These are phyloP conservation scores for Suillus spraguei DNA, from an alignment of 768 basidiomycete genomes.

Conservation along the genomic window DNA sequence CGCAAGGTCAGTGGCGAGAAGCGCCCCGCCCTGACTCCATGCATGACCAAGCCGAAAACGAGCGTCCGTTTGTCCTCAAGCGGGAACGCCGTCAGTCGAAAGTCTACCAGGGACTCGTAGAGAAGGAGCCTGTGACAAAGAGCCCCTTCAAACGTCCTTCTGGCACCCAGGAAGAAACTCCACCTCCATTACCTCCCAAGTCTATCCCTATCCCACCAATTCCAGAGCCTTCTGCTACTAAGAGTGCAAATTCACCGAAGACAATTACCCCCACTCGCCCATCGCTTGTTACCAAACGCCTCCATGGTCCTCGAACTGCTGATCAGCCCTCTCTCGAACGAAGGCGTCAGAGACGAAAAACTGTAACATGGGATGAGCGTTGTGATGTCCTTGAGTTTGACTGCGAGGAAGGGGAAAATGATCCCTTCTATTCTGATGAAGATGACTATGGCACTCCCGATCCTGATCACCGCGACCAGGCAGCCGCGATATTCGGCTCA, in stretches of 20 bases:
- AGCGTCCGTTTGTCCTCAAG: slow-evolving; percentile 69
- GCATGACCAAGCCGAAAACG: slow-evolving; percentile 71
- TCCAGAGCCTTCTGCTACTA: slow-evolving; percentile 43
- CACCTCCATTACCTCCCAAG: slow-evolving; percentile 33
- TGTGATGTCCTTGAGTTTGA: slow-evolving; percentile 87
- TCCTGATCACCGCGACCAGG: slow-evolving; percentile 15
- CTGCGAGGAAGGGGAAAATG: slow-evolving; percentile 54
- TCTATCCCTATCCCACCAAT: slow-evolving; percentile 31
- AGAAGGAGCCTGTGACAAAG: slow-evolving; percentile 79
- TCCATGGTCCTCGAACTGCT: slow-evolving; percentile 74
- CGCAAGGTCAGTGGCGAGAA: slow-evolving; percentile 77
- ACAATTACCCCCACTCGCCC: slow-evolving; percentile 49
- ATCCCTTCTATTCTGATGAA: slow-evolving; percentile 47
- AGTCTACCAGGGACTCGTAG: slow-evolving; percentile 69
- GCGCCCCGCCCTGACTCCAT: slow-evolving; percentile 71
- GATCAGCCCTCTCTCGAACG: slow-evolving; percentile 33
- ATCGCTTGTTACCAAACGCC: slow-evolving; percentile 68
- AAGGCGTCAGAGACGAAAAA: slow-evolving; percentile 65
- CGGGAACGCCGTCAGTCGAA: slow-evolving; percentile 76
- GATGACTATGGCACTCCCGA: slow-evolving; percentile 29
- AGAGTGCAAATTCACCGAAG: slow-evolving; percentile 19
- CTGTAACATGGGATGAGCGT: slow-evolving; percentile 76
- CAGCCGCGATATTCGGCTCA: slow-evolving; percentile 20
- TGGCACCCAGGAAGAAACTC: slow-evolving; percentile 30
- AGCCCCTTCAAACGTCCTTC: slow-evolving; percentile 67